Evolutionary conservation across 2,329 filamentous ascomycete species (phyloP).

Genomic region (Neofusicoccum cordaticola): DNA sequence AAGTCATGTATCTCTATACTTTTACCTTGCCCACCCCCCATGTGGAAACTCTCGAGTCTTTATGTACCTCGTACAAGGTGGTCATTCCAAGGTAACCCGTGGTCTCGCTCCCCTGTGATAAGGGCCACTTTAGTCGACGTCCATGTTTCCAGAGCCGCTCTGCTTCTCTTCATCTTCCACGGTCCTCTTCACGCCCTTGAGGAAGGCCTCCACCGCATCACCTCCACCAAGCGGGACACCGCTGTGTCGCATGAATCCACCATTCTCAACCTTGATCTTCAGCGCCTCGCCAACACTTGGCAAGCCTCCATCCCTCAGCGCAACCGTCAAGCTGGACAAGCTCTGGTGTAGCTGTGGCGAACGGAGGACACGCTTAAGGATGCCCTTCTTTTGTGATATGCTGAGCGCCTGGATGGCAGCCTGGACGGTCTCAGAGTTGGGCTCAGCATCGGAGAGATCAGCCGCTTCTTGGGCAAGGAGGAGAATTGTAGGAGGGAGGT

Average conservation of each 20-base stretch:
- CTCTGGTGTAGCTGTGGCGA: slow-evolving; percentile 92
- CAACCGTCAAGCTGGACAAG: slow-evolving; percentile 78
- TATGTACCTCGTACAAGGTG: background rate
- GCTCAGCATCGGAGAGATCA: slow-evolving; percentile 62
- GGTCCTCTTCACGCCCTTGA: slow-evolving; percentile 80
- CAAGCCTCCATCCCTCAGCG: slow-evolving; percentile 83
- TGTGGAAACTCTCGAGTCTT: background rate
- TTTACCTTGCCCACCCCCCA: background rate
- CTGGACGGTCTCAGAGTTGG: slow-evolving; percentile 64
- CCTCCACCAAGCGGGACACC: slow-evolving; percentile 83
- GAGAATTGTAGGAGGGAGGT: slow-evolving; percentile 75
- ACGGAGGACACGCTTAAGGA: slow-evolving; percentile 77
- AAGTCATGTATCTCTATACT: no score
- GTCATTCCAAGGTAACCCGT: background rate
- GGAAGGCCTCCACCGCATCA: slow-evolving; percentile 85
- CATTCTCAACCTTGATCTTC: slow-evolving; percentile 74
- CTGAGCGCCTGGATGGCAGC: slow-evolving; percentile 73
- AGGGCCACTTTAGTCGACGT: slow-evolving; percentile 6
- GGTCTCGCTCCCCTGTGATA: background rate
- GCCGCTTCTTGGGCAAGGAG: slow-evolving; percentile 69
- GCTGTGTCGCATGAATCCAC: slow-evolving; percentile 74
- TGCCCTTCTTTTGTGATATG: slow-evolving; percentile 71
- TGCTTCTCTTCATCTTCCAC: slow-evolving; percentile 54
- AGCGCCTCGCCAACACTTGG: slow-evolving; percentile 87
- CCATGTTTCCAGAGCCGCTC: slow-evolving; percentile 10